phyloP scores from a whole-genome alignment of 1,284 basidiomycete genomes.

The Coriolopsis trogii region DNA sequence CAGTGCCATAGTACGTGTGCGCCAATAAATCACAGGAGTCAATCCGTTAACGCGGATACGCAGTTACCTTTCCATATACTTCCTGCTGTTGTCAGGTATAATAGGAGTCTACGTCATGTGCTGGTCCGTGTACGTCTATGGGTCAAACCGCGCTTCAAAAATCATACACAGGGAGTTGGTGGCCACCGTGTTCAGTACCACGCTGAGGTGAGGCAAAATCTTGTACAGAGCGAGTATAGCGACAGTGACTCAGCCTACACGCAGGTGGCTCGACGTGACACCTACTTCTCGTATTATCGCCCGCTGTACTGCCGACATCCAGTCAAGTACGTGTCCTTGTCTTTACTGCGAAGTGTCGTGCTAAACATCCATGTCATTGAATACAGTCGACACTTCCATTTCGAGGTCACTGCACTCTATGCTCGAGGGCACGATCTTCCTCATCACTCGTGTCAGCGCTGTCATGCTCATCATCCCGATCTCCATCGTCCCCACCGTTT shows the following conservation, averaged over 20 bases:
- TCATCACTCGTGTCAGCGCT: conserved; percentile 43
- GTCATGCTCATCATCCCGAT: conserved; percentile 49
- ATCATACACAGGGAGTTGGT: conserved; percentile 60
- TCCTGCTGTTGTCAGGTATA: conserved; percentile 35
- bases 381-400: too few species aligned
- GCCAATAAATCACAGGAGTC: not conserved
- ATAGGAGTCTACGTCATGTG: conserved; percentile 30
- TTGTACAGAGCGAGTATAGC: conserved; percentile 6
- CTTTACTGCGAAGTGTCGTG: too few species aligned
- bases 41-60: not conserved
- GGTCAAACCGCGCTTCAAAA: conserved; percentile 53
- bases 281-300: conserved; percentile 62
- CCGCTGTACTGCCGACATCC: conserved; percentile 62
- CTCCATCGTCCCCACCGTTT: conserved; percentile 41
- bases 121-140: conserved; percentile 45
- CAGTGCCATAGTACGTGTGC: not conserved
- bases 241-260: conserved; percentile 23
- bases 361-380: too few species aligned
- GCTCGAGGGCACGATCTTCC: conserved; percentile 33
- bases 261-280: conserved; percentile 56
- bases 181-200: conserved; percentile 57
- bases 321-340: conserved; percentile 35
- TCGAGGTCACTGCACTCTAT: too few species aligned
- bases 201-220: conserved; percentile 42
- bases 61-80: conserved; percentile 48